Percentiles rank a stretch among this genome's conserved stretches.
phyloP scores from a whole-genome alignment of 2,329 filamentous ascomycete genomes.

The Fusarium citri region DNA sequence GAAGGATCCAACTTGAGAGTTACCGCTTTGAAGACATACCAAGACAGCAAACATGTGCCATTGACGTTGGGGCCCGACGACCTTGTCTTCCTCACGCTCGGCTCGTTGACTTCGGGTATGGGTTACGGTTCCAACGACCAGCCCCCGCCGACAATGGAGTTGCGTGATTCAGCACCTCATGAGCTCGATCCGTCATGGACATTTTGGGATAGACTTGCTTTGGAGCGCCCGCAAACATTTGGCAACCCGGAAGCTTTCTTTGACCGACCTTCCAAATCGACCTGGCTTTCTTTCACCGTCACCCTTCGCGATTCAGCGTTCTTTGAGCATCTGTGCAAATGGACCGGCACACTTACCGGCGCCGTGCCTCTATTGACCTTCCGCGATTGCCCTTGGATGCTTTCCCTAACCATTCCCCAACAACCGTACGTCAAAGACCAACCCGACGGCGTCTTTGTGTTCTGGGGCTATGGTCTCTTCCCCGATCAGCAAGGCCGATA shows the following conservation, averaged over 20 bases:
- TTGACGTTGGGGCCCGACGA: constrained; percentile 29
- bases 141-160: constrained; percentile 43
- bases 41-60: constrained; percentile 26
- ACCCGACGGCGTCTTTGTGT: constrained; percentile 39
- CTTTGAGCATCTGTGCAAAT: constrained; percentile 38
- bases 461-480: constrained; percentile 46
- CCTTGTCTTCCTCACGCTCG: constrained; percentile 39
- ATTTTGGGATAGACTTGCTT: constrained; percentile 43
- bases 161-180: constrained; percentile 44
- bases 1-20: constrained; percentile 35
- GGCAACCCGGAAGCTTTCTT: constrained; percentile 46
- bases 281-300: constrained; percentile 44
- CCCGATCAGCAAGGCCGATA: constrained; percentile 42
- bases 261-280: constrained; percentile 45
- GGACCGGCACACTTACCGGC: constrained; percentile 41
- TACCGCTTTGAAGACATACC: constrained; percentile 34
- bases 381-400: constrained; percentile 45
- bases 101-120: constrained; percentile 45
- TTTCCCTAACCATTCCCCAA: constrained; percentile 41
- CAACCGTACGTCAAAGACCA: constrained; percentile 44
- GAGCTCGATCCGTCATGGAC: constrained; percentile 42
- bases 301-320: constrained; percentile 40
- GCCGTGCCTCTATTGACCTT: constrained; percentile 43
- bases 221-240: constrained; percentile 37
- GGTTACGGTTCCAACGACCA: constrained; percentile 41